Evolutionary conservation across 2,329 filamentous ascomycete species (phyloP).

Genomic region (Sclerotiophoma versabilis): DNA sequence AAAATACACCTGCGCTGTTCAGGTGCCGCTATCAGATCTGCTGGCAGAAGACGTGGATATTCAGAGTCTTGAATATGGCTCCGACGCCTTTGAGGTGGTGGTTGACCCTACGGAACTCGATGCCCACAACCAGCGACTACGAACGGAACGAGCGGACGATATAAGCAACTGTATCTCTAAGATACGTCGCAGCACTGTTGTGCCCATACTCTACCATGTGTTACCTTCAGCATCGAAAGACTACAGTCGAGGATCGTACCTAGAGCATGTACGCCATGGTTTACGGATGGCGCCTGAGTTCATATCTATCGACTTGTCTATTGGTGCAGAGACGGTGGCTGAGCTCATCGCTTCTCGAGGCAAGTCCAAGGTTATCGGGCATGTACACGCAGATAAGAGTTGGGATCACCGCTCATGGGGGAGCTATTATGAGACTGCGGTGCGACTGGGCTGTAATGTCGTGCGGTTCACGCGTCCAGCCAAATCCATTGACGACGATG

Average conservation of each 20-base stretch:
- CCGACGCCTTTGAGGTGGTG: slow-evolving; percentile 71
- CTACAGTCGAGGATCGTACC: slow-evolving; percentile 53
- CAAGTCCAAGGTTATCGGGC: slow-evolving; percentile 67
- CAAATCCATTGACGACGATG: slow-evolving; percentile 66
- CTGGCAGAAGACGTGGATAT: slow-evolving; percentile 64
- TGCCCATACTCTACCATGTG: slow-evolving; percentile 55
- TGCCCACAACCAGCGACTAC: slow-evolving; percentile 19
- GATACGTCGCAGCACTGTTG: slow-evolving; percentile 68
- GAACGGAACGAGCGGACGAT: slow-evolving; percentile 39
- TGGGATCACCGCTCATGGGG: slow-evolving; percentile 67
- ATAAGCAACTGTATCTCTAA: slow-evolving; percentile 67
- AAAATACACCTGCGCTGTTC: slow-evolving; percentile 71
- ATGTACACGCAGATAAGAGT: slow-evolving; percentile 56
- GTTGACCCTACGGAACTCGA: slow-evolving; percentile 51
- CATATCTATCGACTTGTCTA: slow-evolving; percentile 64
- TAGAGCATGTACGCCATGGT: slow-evolving; percentile 66
- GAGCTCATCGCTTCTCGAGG: slow-evolving; percentile 61
- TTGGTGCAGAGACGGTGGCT: slow-evolving; percentile 60
- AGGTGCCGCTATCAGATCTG: slow-evolving; percentile 66
- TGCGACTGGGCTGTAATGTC: slow-evolving; percentile 65
- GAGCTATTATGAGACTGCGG: slow-evolving; percentile 65
- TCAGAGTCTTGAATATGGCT: slow-evolving; percentile 70
- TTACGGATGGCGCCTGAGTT: slow-evolving; percentile 69
- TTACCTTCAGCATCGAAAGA: slow-evolving; percentile 33
- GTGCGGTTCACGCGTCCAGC: slow-evolving; percentile 68